A percentile compares a stretch with the other conserved stretches of the same genome.
phyloP scores from a whole-genome alignment of 441 rosid species.

The Pelargonium cotyledonis region DNA sequence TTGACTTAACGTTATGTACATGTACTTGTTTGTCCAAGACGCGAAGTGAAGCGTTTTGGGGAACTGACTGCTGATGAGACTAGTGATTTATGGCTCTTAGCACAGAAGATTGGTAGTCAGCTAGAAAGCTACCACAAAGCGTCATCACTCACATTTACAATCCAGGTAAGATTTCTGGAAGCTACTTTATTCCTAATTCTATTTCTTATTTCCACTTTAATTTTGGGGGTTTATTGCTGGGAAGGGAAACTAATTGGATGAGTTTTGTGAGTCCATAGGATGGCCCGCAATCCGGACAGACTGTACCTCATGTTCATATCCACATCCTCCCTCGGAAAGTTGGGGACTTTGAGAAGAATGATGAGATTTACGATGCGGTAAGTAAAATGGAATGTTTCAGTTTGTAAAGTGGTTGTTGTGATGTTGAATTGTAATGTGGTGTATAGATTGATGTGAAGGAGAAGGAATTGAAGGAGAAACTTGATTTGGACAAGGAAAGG shows the following conservation, averaged over 20 bases:
- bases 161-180: slow-evolving; percentile 48
- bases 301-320: slow-evolving; percentile 86
- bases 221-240: neutral
- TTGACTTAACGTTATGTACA: slow-evolving; percentile 54
- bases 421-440: neutral
- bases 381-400: slow-evolving; percentile 18
- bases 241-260: neutral
- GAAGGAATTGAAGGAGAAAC: slow-evolving; percentile 61
- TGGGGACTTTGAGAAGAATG: slow-evolving; percentile 80
- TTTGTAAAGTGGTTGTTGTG: neutral
- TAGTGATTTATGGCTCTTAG: slow-evolving; percentile 64
- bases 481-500: slow-evolving; percentile 69
- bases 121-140: slow-evolving; percentile 72
- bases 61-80: slow-evolving; percentile 80
- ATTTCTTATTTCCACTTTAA: slow-evolving; percentile 2
- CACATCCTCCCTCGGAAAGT: slow-evolving; percentile 77
- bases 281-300: slow-evolving; percentile 87
- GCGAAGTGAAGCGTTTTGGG: slow-evolving; percentile 71
- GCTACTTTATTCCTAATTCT: neutral
- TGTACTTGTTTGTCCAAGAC: slow-evolving; percentile 85
- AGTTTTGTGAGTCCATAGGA: slow-evolving; percentile 39
- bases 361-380: slow-evolving; percentile 81
- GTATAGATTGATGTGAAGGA: slow-evolving; percentile 66
- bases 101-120: slow-evolving; percentile 59
- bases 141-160: slow-evolving; percentile 67